Percentiles rank a stretch among this genome's conserved stretches.
These are phyloP conservation scores for Sugiyamaella sp. DNA, from an alignment of 1,139 yeast genomes.

Conservation along the genomic window DNA sequence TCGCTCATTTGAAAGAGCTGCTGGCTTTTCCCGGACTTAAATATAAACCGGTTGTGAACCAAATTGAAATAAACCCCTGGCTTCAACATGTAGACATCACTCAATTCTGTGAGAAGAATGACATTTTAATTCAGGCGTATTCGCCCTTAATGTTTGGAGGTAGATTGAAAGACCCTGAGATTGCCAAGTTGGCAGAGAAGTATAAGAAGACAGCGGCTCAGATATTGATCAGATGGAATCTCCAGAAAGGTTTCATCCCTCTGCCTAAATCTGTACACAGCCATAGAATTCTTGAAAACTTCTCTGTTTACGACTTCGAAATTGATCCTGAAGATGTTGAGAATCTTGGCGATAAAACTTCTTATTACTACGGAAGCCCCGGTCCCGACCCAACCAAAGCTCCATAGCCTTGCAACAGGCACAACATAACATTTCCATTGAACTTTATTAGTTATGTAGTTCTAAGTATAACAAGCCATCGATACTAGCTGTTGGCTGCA, in stretches of 20 bases:
- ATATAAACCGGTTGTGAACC: slow-evolving; percentile 52
- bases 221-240: slow-evolving; percentile 50
- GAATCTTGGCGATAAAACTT: slow-evolving; percentile 41
- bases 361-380: slow-evolving; percentile 20
- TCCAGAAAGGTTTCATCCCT: slow-evolving; percentile 54
- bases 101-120: slow-evolving; percentile 53
- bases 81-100: slow-evolving; percentile 56
- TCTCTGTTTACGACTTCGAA: slow-evolving; percentile 54
- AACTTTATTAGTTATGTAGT: too few relatives aligned
- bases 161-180: slow-evolving; percentile 55
- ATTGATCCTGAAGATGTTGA: slow-evolving; percentile 46
- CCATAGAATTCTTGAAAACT: slow-evolving; percentile 52
- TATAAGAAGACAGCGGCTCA: slow-evolving; percentile 49
- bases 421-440: not conserved
- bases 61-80: slow-evolving; percentile 62
- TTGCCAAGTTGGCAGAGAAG: slow-evolving; percentile 47
- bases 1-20: slow-evolving; percentile 45
- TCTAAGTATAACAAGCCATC: too few relatives aligned
- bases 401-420: slow-evolving; percentile 8
- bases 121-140: slow-evolving; percentile 64
- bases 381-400: slow-evolving; percentile 25
- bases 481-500: slow-evolving; percentile 4
- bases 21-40: slow-evolving; percentile 42
- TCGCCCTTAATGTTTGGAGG: slow-evolving; percentile 70
- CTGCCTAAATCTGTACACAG: slow-evolving; percentile 67